A percentile compares a stretch with the other conserved stretches of the same genome.
These are phyloP conservation scores for Somion occarium DNA, from an alignment of 1,284 basidiomycete species.

Conservation along the genomic window DNA sequence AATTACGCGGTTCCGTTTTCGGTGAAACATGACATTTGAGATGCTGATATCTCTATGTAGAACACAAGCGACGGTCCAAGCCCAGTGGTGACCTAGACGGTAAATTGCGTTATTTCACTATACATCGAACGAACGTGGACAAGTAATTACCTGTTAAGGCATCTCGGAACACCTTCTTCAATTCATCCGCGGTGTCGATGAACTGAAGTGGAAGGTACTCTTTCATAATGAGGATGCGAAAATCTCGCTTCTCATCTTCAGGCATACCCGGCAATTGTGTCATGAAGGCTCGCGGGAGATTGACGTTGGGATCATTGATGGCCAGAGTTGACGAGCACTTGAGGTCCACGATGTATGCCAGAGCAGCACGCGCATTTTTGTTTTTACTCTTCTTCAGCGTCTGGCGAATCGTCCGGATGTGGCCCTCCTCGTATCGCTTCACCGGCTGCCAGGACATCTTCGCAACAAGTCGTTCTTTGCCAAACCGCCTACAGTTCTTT, in stretches of 20 bases:
- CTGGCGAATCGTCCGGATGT: background rate
- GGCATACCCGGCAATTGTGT: background rate
- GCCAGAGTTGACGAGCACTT: background rate
- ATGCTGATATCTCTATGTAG: no score
- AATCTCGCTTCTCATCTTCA: background rate
- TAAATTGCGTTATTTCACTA: background rate
- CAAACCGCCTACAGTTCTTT: background rate
- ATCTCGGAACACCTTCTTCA: constrained; percentile 4
- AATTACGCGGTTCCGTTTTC: background rate
- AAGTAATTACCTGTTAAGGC: constrained; percentile 1
- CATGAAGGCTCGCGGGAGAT: constrained; percentile 1
- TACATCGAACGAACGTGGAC: background rate
- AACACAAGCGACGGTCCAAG: background rate
- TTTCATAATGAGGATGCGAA: constrained; percentile 1
- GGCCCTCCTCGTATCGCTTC: background rate
- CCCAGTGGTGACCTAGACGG: background rate
- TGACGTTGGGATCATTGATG: background rate
- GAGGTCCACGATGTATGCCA: constrained; percentile 1
- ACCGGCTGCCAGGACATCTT: constrained; percentile 2
- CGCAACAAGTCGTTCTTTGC: background rate
- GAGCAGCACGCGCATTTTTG: background rate
- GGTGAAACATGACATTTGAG: background rate
- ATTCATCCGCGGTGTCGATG: constrained; percentile 2
- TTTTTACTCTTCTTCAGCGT: background rate
- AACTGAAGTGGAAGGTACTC: constrained; percentile 2